Evolutionary conservation across 2,329 filamentous ascomycete species (phyloP).

Genomic region (Penicillium decumbens): DNA sequence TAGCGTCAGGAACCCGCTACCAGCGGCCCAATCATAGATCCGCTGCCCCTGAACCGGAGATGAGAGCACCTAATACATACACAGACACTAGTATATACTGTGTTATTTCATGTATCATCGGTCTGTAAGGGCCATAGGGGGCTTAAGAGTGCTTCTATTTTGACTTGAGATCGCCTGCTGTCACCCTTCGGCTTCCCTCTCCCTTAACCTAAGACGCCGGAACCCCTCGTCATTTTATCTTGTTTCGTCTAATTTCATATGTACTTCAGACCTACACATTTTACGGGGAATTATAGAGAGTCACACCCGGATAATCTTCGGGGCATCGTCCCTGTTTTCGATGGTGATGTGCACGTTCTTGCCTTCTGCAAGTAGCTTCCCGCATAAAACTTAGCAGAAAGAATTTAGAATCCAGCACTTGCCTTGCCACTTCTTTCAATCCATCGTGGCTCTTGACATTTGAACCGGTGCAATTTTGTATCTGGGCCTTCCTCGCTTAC

Average conservation of each 20-base stretch:
- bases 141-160: background rate
- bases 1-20: slow-evolving; percentile 29
- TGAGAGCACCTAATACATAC: slow-evolving; percentile 1
- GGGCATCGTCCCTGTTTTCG: too few species aligned
- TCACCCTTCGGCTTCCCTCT: background rate
- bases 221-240: background rate
- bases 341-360: background rate
- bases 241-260: background rate
- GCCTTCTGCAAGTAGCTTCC: background rate
- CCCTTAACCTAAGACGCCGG: background rate
- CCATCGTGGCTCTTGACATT: background rate
- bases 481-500: too few species aligned
- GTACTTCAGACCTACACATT: background rate
- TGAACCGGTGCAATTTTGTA: too few species aligned
- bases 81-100: background rate
- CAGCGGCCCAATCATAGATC: slow-evolving; percentile 16
- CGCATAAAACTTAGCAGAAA: too few species aligned
- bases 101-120: background rate
- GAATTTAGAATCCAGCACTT: background rate
- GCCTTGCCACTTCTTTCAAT: background rate
- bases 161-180: background rate
- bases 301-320: background rate
- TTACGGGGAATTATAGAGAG: too few species aligned
- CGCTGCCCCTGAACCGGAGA: slow-evolving; percentile 21
- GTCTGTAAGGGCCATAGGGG: background rate